Evolutionary conservation across 2,329 filamentous ascomycete genomes (phyloP), one percentile per base, ranked within the genome.

Genomic region (Colletotrichum somersetense): DNA sequence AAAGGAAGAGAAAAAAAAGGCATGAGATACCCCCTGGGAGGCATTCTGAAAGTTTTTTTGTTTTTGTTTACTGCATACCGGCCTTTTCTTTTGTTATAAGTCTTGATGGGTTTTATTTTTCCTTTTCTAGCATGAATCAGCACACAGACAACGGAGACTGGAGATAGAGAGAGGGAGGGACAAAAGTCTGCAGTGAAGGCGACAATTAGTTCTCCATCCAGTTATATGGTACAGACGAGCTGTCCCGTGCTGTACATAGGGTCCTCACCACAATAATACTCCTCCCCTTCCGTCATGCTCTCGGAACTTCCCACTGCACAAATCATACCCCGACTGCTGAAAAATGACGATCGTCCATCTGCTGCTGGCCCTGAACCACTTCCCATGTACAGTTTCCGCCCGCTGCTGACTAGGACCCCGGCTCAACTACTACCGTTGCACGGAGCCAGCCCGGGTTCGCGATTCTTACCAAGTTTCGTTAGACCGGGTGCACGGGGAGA

Each of bases 21-120:
- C 59, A 50, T 52, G n/a, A 40, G 59, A 62, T 62, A 62, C 33
- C 44, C 46, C 33, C 44, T 62, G 59, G 59, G 44, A 26, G 44
- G 59, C 44, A 38, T 52, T 62, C 33, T 62, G 59, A 62, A 62
- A 14, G 10, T 62, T 50, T 50, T 33, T 46, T 5, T 33, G 16
- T 20, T 46, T 59, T 40, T 46, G 6, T 46, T 23, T 50, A 1
- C 46, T 5, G 30, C 20, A 18, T 14, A 50, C 18, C 11, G 2
- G 44, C 14, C 35, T 23, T 50, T 4, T 18, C 14, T n/a, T 23
- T 11, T 38, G n/a, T 35, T 26, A 7, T 16, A n/a, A 16, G 58
- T n/a, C n/a, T 38, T 12, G 26, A 6, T 50, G 30, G n/a, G 20
- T 42, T 44, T 48, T 40, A 5, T 26, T 30, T 7, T 20, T 38